These are phyloP conservation scores for Pseudogymnoascus sp. DNA, from an alignment of 2,329 filamentous ascomycete genomes.

Conservation along the genomic window DNA sequence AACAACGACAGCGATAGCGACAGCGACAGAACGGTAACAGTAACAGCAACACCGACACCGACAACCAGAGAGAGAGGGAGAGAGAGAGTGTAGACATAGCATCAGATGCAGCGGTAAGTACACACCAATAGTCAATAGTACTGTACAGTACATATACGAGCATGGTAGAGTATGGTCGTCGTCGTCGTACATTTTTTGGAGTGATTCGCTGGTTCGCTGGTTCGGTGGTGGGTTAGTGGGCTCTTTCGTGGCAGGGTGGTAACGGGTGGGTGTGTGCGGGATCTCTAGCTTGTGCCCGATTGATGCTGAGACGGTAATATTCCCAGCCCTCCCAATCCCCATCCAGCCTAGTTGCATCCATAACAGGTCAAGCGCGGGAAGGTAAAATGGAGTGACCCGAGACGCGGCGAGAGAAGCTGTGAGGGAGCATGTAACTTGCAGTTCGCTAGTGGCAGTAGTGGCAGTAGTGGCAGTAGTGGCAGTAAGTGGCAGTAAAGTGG, in stretches of 20 bases:
- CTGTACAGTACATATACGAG: not conserved
- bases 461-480: not conserved
- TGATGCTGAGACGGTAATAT: not conserved
- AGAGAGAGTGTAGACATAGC: not conserved
- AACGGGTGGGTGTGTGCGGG: not conserved
- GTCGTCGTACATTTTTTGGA: not conserved
- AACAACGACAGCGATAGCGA: not conserved
- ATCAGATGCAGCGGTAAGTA: constrained; percentile 1
- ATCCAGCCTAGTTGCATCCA: not conserved
- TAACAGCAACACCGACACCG: not conserved
- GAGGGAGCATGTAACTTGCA: not conserved
- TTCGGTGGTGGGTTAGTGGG: not conserved
- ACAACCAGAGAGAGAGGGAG: not conserved
- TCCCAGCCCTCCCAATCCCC: not conserved
- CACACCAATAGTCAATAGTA: not conserved
- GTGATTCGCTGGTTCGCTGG: too few relatives aligned
- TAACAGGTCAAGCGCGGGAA: not conserved
- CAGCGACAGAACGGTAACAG: not conserved
- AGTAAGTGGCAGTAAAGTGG: not conserved
- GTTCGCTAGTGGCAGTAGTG: not conserved
- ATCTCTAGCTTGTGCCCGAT: not conserved
- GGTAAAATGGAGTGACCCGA: constrained; percentile 1
- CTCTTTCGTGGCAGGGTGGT: not conserved
- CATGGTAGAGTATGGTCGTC: not conserved
- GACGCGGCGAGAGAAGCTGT: not conserved